Evolutionary conservation across 352 stramenopile species (phyloP).

Genomic region (Globisporangium orthogonon): DNA sequence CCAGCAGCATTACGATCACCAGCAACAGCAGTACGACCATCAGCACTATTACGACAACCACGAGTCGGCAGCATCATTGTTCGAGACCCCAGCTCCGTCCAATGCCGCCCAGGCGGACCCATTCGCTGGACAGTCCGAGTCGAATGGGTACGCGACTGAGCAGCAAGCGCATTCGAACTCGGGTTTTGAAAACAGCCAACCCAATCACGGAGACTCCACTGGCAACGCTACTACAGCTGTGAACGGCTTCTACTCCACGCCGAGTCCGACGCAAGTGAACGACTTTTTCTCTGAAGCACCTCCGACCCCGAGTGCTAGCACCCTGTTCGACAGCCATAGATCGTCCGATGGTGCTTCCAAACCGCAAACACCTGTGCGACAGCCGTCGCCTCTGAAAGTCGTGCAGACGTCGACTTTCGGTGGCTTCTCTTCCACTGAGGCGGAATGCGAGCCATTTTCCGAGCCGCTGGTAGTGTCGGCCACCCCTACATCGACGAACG

Average conservation of each 20-base stretch:
- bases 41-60: slow-evolving; percentile 7
- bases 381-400: neutral
- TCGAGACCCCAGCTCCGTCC: neutral
- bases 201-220: neutral
- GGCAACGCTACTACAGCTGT: neutral
- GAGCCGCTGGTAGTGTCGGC: slow-evolving; percentile 8
- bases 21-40: slow-evolving; percentile 1
- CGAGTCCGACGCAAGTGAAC: slow-evolving; percentile 19
- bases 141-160: neutral
- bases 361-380: neutral
- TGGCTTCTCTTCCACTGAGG: neutral
- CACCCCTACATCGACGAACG: neutral
- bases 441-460: slow-evolving; percentile 20
- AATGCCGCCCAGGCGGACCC: neutral
- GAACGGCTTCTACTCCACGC: neutral
- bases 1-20: neutral
- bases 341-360: neutral
- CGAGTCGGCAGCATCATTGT: neutral
- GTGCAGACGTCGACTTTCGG: neutral
- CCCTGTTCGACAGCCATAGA: slow-evolving; percentile 23
- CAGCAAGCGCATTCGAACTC: neutral
- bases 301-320: slow-evolving; percentile 27
- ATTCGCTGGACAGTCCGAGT: neutral
- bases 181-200: neutral
- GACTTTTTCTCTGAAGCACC: slow-evolving; percentile 28